A percentile compares a stretch with the other conserved stretches of the same genome.
phyloP scores from a whole-genome alignment of 352 stramenopile genomes.

The Globisporangium ultimum region DNA sequence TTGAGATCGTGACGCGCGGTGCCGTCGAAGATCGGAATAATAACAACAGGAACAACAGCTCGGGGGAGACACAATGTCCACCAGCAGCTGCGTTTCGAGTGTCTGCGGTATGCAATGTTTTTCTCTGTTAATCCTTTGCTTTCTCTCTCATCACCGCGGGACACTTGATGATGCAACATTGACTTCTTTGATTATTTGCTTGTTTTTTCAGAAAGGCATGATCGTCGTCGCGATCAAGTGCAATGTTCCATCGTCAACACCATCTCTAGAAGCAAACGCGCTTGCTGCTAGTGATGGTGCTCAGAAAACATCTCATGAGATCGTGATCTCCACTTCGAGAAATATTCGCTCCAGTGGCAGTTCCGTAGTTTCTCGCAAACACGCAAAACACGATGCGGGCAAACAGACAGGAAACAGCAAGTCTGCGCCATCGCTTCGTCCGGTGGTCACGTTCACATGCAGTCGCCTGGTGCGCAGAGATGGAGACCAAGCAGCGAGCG shows the following conservation, averaged over 20 bases:
- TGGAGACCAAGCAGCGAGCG: slow-evolving; percentile 25
- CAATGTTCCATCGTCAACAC: slow-evolving; percentile 7
- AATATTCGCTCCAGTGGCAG: too few relatives aligned
- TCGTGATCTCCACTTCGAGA: neutral
- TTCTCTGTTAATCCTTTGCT: neutral
- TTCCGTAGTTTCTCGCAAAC: slow-evolving; percentile 1
- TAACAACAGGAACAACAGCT: slow-evolving; percentile 1
- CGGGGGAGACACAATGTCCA: slow-evolving; percentile 1
- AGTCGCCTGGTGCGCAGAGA: slow-evolving; percentile 24
- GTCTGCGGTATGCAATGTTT: slow-evolving; percentile 20
- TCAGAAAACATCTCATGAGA: too few relatives aligned
- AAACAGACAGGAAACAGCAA: slow-evolving; percentile 2
- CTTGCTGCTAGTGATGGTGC: neutral
- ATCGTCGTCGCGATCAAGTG: slow-evolving; percentile 72
- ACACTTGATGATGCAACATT: neutral
- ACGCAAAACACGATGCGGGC: slow-evolving; percentile 7
- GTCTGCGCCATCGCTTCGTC: slow-evolving; percentile 7
- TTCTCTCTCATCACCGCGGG: neutral
- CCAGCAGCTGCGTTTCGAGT: slow-evolving; percentile 36
- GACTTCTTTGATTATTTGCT: neutral
- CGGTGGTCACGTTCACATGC: slow-evolving; percentile 51
- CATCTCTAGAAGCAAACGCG: neutral
- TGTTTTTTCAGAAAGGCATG: slow-evolving; percentile 56
- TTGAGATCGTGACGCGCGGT: slow-evolving; percentile 60
- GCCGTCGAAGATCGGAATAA: slow-evolving; percentile 2